Evolutionary conservation across 139 green algal species (phyloP).

Genomic region (Micromonas commoda): DNA sequence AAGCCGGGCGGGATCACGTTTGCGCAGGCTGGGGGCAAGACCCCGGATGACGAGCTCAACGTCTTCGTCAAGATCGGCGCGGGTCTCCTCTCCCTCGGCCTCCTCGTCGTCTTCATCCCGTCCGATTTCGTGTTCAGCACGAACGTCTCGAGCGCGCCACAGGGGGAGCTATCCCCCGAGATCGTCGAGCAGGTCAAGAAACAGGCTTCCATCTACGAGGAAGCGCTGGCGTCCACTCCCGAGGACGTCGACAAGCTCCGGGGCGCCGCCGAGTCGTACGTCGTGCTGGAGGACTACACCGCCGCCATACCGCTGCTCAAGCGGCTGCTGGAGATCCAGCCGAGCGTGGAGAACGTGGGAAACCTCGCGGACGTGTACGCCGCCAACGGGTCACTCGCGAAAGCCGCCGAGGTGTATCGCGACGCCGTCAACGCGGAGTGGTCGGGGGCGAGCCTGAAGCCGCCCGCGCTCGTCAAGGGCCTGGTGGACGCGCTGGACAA

Average conservation of each 20-base stretch:
- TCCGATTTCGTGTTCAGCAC: constrained; percentile 17
- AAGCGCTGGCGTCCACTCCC: background rate
- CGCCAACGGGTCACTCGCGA: background rate
- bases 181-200: constrained; percentile 10
- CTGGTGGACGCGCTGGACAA: background rate
- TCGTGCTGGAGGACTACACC: constrained; percentile 18
- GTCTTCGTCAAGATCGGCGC: background rate
- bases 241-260: constrained; percentile 4
- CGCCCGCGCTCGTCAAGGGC: background rate
- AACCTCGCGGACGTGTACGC: constrained; percentile 4
- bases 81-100: background rate
- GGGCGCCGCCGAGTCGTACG: background rate
- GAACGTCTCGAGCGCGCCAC: background rate
- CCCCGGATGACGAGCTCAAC: background rate
- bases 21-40: background rate
- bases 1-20: background rate
- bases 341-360: background rate
- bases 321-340: background rate
- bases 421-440: background rate
- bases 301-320: constrained; percentile 3
- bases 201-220: background rate
- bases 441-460: background rate
- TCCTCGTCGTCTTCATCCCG: constrained; percentile 3
- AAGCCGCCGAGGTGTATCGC: background rate
- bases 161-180: background rate